phyloP scores from a whole-genome alignment of 2,329 filamentous ascomycete genomes.

The Chaetoscypha palmicola region DNA sequence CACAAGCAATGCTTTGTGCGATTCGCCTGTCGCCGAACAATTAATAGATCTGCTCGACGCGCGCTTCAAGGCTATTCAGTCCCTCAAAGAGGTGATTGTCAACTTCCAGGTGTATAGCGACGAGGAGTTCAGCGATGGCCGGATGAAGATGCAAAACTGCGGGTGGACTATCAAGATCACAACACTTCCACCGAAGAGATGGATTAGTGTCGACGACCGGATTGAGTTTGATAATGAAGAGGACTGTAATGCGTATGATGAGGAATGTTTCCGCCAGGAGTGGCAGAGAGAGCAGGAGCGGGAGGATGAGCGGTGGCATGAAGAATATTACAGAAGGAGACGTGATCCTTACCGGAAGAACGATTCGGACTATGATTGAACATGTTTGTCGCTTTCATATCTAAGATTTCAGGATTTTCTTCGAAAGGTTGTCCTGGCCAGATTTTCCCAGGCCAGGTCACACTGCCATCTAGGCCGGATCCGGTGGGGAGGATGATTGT shows the following conservation, averaged over 20 bases:
- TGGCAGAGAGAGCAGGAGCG: constrained; percentile 11
- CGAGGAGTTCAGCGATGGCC: constrained; percentile 8
- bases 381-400: too few relatives aligned
- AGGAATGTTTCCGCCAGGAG: constrained; percentile 7
- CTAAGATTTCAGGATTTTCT: too few relatives aligned
- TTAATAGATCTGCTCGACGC: constrained; percentile 15
- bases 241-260: constrained; percentile 15
- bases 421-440: too few relatives aligned
- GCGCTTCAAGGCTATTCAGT: constrained; percentile 14
- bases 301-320: constrained; percentile 11
- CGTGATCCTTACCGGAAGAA: constrained; percentile 18
- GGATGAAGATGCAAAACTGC: constrained; percentile 9
- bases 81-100: constrained; percentile 17
- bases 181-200: constrained; percentile 13
- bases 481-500: too few relatives aligned
- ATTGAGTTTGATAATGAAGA: constrained; percentile 16
- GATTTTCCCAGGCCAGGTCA: too few relatives aligned
- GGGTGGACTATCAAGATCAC: constrained; percentile 16
- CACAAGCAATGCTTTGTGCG: neutral
- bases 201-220: constrained; percentile 11
- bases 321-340: constrained; percentile 17
- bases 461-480: too few relatives aligned
- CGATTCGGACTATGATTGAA: constrained; percentile 19
- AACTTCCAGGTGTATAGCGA: constrained; percentile 14
- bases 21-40: constrained; percentile 8